Evolutionary conservation across 345 rosid genomes (phyloP), one percentile per base, ranked within the genome.

Genomic region (Abelmoschus esculentus): DNA sequence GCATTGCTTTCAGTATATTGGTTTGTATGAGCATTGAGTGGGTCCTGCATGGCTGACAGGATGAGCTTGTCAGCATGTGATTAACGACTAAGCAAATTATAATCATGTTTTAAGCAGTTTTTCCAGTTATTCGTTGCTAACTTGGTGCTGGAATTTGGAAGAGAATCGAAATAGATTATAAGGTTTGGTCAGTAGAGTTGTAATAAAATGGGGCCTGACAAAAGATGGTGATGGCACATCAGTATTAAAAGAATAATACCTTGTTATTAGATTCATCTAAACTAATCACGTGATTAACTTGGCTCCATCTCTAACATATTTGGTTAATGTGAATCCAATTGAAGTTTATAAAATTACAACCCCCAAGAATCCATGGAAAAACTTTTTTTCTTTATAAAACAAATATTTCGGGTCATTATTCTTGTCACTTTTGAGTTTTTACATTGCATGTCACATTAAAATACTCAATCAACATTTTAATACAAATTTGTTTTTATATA

Each of bases 11-110:
- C 12, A 3, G 28, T 8, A 54, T 19, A 7, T 14, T 11, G n/a
- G 49, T 2, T 52, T 32, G 22, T 18, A n/a, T 1, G 40, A 36
- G 67, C 3, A 42, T 12, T 66, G 22, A 32, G 78, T 69, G 72
- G 83, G 82, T 42, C 85, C 82, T 72, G 57, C 72, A 61, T 73
- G 55, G 58, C 60, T 85, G 89, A 83, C 71, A 75, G 66, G 79
- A 80, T 83, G 84, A 86, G 86, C 86, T 86, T 88, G 92, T 79
- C 60, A 60, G 75, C 87, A 85, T 78, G 89, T 77, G 89, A 76
- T 81, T 69, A 73, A 70, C 83, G 72, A 78, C 76, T 70, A 60
- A 74, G 54, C 74, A 61, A 72, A 68, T 79, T 74, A 50, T 70
- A 14, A 65, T 52, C 8, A 4, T 19, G 77, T 55, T 78, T 40